Percentiles rank a stretch among this genome's conserved stretches.
Conservation (phyloP, 768 basidiomycete genomes). For the Podaxis carcinomalis region DNA sequence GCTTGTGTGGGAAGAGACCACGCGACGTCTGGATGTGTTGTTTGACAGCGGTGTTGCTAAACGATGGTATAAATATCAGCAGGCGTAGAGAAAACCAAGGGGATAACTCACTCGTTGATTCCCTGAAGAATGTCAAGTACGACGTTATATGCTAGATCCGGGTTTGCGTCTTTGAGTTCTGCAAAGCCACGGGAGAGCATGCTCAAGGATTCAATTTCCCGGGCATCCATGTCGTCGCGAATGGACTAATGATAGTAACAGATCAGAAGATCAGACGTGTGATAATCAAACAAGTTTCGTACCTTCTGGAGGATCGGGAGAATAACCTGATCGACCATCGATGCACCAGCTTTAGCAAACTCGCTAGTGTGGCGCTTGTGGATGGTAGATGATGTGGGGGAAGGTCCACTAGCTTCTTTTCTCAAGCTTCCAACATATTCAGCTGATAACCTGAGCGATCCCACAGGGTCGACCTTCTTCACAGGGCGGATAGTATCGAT, state of each 20-base stretch:
- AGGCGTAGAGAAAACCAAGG: constrained; percentile 1
- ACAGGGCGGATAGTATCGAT: constrained; percentile 90
- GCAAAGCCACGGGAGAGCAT: constrained; percentile 88
- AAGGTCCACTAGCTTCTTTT: constrained; percentile 38
- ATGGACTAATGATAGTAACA: constrained; percentile 49
- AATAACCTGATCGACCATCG: constrained; percentile 80
- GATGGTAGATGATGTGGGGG: constrained; percentile 41
- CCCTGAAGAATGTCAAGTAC: constrained; percentile 87
- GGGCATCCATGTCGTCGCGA: constrained; percentile 81
- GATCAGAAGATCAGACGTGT: neutral
- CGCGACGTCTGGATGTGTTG: constrained; percentile 82
- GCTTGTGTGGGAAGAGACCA: constrained; percentile 75
- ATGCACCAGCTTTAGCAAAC: constrained; percentile 55
- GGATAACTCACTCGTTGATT: constrained; percentile 76
- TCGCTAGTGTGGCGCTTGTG: constrained; percentile 55
- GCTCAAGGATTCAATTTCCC: constrained; percentile 83
- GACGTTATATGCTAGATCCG: constrained; percentile 81
- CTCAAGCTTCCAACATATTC: constrained; percentile 78
- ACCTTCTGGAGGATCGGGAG: constrained; percentile 77
- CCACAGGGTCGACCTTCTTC: constrained; percentile 82
- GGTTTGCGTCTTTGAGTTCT: constrained; percentile 78
- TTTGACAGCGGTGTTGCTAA: constrained; percentile 72
- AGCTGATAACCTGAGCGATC: constrained; percentile 70
- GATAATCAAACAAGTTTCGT: constrained; percentile 18
- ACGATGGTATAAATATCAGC: constrained; percentile 6